Conservation (phyloP, 1,284 basidiomycete species). For the Trametes pubescens region DNA sequence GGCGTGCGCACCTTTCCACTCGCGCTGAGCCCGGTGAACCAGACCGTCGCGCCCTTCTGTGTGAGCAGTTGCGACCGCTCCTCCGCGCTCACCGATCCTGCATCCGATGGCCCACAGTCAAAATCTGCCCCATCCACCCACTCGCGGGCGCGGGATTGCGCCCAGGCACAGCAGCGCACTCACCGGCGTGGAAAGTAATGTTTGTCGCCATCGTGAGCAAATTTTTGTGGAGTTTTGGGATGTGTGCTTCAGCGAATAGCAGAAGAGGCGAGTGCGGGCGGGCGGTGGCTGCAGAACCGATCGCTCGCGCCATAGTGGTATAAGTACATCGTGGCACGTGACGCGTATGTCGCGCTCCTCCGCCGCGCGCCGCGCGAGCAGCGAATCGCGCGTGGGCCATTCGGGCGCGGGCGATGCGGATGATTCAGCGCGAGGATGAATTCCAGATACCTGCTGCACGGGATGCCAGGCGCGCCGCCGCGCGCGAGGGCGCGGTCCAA, state of each 20-base stretch:
- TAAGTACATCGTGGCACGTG: constrained; percentile 37
- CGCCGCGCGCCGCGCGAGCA: constrained; percentile 17
- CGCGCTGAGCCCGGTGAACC: constrained; percentile 95
- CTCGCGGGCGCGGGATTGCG: constrained; percentile 5
- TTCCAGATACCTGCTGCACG: constrained; percentile 27
- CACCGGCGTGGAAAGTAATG: constrained; percentile 83
- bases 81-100: constrained; percentile 75
- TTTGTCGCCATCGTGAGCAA: constrained; percentile 75
- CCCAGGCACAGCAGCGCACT: constrained; percentile 22
- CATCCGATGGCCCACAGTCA: neutral
- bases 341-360: constrained; percentile 10
- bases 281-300: neutral
- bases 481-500: constrained; percentile 12
- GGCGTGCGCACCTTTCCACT: constrained; percentile 84
- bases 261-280: neutral
- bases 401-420: constrained; percentile 19
- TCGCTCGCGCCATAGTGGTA: constrained; percentile 35
- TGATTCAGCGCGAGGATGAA: constrained; percentile 31
- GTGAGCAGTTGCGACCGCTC: constrained; percentile 77
- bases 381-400: constrained; percentile 27
- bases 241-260: neutral
- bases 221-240: constrained; percentile 10
- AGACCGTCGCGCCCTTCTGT: constrained; percentile 90
- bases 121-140: neutral
- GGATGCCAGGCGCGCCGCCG: constrained; percentile 5